phyloP scores from a whole-genome alignment of 2,329 filamentous ascomycete species.

The Hymenoscyphus fructigenus region DNA sequence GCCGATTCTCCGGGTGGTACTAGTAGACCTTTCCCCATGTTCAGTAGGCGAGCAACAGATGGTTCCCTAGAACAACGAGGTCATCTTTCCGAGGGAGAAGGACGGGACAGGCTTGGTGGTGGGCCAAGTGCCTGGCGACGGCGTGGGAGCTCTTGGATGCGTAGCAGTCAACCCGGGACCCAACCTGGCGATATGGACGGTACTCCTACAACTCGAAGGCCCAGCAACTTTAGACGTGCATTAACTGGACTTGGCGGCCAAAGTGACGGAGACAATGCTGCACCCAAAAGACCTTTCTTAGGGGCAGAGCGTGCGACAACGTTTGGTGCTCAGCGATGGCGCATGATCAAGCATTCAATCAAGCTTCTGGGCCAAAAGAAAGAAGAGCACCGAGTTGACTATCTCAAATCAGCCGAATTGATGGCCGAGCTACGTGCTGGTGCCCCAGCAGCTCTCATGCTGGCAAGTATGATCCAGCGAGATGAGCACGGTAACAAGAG shows the following conservation, averaged over 20 bases:
- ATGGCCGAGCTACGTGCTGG: slow-evolving; percentile 94
- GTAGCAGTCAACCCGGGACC: slow-evolving; percentile 52
- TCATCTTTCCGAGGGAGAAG: slow-evolving; percentile 74
- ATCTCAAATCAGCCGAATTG: slow-evolving; percentile 91
- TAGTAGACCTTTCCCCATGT: slow-evolving; percentile 44
- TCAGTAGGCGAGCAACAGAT: slow-evolving; percentile 65
- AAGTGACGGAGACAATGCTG: slow-evolving; percentile 62
- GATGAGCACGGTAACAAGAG: slow-evolving; percentile 95
- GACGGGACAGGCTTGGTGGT: slow-evolving; percentile 58
- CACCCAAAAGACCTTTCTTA: slow-evolving; percentile 57
- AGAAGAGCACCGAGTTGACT: slow-evolving; percentile 81
- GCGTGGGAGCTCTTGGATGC: slow-evolving; percentile 48
- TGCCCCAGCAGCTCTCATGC: slow-evolving; percentile 86
- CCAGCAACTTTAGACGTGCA: slow-evolving; percentile 64
- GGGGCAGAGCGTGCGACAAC: slow-evolving; percentile 67
- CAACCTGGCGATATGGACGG: slow-evolving; percentile 54
- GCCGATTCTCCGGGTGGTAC: slow-evolving; percentile 32
- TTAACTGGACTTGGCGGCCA: slow-evolving; percentile 61
- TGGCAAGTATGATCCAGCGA: slow-evolving; percentile 96
- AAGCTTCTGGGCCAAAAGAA: slow-evolving; percentile 78
- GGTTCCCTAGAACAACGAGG: slow-evolving; percentile 56
- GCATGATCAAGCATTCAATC: slow-evolving; percentile 85
- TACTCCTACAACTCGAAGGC: slow-evolving; percentile 52
- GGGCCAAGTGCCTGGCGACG: slow-evolving; percentile 53
- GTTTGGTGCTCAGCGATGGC: slow-evolving; percentile 82